Base-by-base conservation (phyloP, 345 rosid genomes). In the Murraya koenigii region DNA sequence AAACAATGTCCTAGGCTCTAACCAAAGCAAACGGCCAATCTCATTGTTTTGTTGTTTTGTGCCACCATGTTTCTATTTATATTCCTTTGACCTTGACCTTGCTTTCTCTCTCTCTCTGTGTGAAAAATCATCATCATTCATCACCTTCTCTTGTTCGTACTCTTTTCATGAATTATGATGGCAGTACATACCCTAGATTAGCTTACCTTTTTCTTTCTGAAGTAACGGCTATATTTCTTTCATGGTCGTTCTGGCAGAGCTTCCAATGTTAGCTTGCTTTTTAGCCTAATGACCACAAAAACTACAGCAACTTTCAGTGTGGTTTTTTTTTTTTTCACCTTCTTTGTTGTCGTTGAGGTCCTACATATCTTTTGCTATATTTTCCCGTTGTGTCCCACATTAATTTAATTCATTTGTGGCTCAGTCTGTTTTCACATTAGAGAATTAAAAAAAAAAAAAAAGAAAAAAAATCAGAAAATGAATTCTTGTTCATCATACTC, bases 161-260 rank as follows among this genome's bases (percentile, higher is more conserved):
- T 41, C 26, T 28, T 39, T 58, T 25, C 5, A 33, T 73, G 63
- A 17, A 60, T 60, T 10, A 41, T 61, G 47, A 44, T 39, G 22
- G 56, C 20, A 69, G 25, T 17, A 33, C 30, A 8, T 25, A 5
- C 33, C 30, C 66, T 5, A 62, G 22, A 19, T 3, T 26, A 13
- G 36, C 35, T 28, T 0, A 1, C 33, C 17, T 30, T 62, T 17
- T 62, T 4, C 14, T 62, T 30, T 17, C 6, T 20, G 1, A 36
- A 14, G 23, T 30, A 77, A 81, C 80, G 80, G 75, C 80, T 67
- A 77, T 60, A 77, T 76, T 75, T 75, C 79, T 44, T 44, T 44
- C 49, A 75, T 75, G 79, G 41, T 61, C 28, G 39, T 38, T 28
- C n/a, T 28, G 58, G 10, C 77, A 39, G 11, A 19, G 22, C 22